Evolutionary conservation across 129 eudicot species (phyloP).

Genomic region (Escallonia herrerae): DNA sequence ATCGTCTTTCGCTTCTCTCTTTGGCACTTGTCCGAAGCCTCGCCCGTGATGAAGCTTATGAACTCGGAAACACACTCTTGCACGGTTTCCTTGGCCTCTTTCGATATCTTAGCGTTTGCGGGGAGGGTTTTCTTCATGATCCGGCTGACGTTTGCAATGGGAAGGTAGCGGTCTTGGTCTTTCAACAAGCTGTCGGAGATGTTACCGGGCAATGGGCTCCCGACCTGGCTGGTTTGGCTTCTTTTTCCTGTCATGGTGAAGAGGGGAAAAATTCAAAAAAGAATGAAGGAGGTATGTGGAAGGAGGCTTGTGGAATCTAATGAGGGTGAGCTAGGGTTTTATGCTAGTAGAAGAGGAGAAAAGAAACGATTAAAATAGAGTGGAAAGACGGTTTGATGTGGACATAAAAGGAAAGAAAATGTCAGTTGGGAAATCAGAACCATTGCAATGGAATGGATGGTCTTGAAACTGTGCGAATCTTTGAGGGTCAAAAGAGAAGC

Average conservation of each 20-base stretch:
- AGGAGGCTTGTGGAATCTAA: slow-evolving; percentile 11
- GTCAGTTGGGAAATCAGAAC: neutral
- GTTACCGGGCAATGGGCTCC: neutral
- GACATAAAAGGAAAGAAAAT: slow-evolving; percentile 23
- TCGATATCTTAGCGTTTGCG: slow-evolving; percentile 60
- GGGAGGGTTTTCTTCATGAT: slow-evolving; percentile 75
- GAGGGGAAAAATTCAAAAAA: neutral
- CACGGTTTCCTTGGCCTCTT: slow-evolving; percentile 69
- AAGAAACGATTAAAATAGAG: slow-evolving; percentile 14
- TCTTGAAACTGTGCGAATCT: neutral
- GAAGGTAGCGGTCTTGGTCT: slow-evolving; percentile 51
- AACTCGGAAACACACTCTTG: slow-evolving; percentile 79
- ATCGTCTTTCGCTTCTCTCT: slow-evolving; percentile 68
- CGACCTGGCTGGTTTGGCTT: too few species aligned
- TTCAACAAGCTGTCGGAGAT: slow-evolving; percentile 9
- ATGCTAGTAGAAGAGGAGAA: slow-evolving; percentile 14
- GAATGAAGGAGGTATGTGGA: neutral
- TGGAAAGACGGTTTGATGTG: slow-evolving; percentile 41
- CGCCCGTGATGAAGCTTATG: slow-evolving; percentile 68
- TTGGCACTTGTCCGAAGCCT: slow-evolving; percentile 69
- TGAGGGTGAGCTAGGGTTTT: slow-evolving; percentile 13
- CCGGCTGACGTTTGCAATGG: slow-evolving; percentile 65
- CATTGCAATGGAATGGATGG: slow-evolving; percentile 1
- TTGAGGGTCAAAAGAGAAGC: neutral
- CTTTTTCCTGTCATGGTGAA: slow-evolving; percentile 10